These are phyloP conservation scores for Babesia ovis DNA, from an alignment of 169 alveolate genomes.

Conservation along the genomic window DNA sequence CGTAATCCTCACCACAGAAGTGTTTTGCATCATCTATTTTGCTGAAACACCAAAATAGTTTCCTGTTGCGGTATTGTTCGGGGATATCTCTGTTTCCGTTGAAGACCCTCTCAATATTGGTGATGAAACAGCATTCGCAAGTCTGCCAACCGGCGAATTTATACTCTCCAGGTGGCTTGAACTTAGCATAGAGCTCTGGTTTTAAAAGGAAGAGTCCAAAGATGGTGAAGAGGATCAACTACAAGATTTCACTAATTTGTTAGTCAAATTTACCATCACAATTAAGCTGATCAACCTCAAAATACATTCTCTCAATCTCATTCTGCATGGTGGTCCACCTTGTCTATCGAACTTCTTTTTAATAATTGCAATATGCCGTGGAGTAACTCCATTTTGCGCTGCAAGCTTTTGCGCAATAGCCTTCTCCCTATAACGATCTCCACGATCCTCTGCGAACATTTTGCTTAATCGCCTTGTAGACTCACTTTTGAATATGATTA, in stretches of 20 bases:
- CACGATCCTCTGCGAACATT: constrained; percentile 45
- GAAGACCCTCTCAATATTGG: constrained; percentile 1
- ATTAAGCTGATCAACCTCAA: constrained; percentile 55
- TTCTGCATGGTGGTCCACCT: constrained; percentile 72
- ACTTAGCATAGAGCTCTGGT: constrained; percentile 62
- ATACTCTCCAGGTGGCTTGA: constrained; percentile 70
- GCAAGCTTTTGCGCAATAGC: constrained; percentile 54
- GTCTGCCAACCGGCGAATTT: constrained; percentile 70
- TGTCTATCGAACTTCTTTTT: constrained; percentile 63
- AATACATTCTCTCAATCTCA: constrained; percentile 73
- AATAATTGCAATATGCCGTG: constrained; percentile 17
- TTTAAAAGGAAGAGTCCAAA: constrained; percentile 46
- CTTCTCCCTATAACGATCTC: constrained; percentile 55
- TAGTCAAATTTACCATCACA: constrained; percentile 32
- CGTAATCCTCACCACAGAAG: constrained; percentile 39
- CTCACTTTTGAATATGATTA: constrained; percentile 49
- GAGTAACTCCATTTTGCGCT: constrained; percentile 38
- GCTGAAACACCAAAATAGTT: constrained; percentile 51
- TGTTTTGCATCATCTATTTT: constrained; percentile 23
- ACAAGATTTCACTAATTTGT: background rate
- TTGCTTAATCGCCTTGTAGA: background rate
- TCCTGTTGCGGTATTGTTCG: background rate
- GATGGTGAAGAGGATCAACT: constrained; percentile 11
- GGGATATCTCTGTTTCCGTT: background rate
- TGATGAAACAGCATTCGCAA: constrained; percentile 69